Evolutionary conservation across 805 yeast genomes (phyloP).

Genomic region (Jamesozyma jinghongensis): DNA sequence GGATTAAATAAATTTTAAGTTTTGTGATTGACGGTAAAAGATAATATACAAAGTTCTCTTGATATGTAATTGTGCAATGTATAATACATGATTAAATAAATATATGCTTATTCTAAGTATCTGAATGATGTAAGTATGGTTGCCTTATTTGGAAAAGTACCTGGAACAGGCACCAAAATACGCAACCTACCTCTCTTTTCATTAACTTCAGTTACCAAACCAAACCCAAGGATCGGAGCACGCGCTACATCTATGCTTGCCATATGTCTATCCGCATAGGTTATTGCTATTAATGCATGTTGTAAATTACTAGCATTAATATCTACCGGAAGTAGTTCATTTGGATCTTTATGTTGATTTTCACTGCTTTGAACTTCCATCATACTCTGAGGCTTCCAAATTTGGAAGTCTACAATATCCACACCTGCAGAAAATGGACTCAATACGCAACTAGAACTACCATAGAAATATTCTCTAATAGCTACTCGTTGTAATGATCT

Average conservation of each 20-base stretch:
- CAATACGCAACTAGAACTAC: slow-evolving; percentile 52
- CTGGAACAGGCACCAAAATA: slow-evolving; percentile 80
- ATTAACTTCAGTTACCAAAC: slow-evolving; percentile 59
- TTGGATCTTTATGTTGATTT: slow-evolving; percentile 2
- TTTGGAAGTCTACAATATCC: slow-evolving; percentile 49
- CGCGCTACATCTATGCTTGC: slow-evolving; percentile 39
- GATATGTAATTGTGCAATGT: too few relatives aligned
- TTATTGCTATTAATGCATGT: slow-evolving; percentile 64
- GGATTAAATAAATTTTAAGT: too few relatives aligned
- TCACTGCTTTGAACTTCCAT: slow-evolving; percentile 15
- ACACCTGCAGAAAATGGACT: slow-evolving; percentile 83
- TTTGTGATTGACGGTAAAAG: too few relatives aligned
- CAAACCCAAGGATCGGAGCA: slow-evolving; percentile 69
- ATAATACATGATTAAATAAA: too few relatives aligned
- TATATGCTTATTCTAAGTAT: slow-evolving; percentile 54
- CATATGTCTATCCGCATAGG: slow-evolving; percentile 42
- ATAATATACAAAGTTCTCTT: too few relatives aligned
- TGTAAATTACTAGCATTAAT: slow-evolving; percentile 50
- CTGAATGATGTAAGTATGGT: slow-evolving; percentile 69
- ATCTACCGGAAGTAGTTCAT: slow-evolving; percentile 31
- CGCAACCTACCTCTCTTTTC: slow-evolving; percentile 62
- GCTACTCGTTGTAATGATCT: slow-evolving; percentile 67
- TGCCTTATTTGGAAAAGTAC: slow-evolving; percentile 67
- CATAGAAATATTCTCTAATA: slow-evolving; percentile 86
- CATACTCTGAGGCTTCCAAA: slow-evolving; percentile 46